phyloP scores from a whole-genome alignment of 169 alveolate genomes.

The Ophryocystis elektroscirrha region DNA sequence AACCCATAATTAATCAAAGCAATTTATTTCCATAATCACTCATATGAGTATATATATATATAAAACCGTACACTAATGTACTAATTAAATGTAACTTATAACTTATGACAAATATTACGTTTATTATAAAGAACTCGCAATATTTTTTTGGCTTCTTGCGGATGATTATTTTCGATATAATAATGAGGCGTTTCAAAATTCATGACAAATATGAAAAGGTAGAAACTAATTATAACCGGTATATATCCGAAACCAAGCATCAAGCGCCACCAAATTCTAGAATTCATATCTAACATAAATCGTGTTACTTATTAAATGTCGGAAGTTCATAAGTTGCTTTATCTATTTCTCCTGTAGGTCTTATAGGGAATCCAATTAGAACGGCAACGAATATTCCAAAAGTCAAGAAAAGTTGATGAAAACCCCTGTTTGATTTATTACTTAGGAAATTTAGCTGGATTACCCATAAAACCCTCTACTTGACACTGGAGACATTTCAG shows the following conservation, averaged over 20 bases:
- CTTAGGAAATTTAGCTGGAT: neutral
- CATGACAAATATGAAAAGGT: conserved; percentile 3
- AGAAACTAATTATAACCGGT: neutral
- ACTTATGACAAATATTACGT: conserved; percentile 4
- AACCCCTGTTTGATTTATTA: neutral
- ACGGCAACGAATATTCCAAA: conserved; percentile 43
- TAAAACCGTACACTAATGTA: too few relatives aligned
- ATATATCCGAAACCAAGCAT: conserved; percentile 11
- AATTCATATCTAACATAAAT: neutral
- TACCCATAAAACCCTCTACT: conserved; percentile 42
- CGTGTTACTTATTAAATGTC: too few relatives aligned
- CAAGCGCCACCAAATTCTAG: conserved; percentile 20
- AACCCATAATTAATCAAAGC: too few relatives aligned
- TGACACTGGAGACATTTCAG: conserved; percentile 42
- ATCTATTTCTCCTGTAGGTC: conserved; percentile 9
- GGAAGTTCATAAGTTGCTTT: too few relatives aligned
- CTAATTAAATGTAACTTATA: too few relatives aligned
- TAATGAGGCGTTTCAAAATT: conserved; percentile 23
- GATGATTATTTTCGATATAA: conserved; percentile 10
- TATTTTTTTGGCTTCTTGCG: conserved; percentile 6
- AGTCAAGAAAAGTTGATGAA: conserved; percentile 41
- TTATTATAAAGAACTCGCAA: conserved; percentile 3
- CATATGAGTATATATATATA: too few relatives aligned
- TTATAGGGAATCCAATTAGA: conserved; percentile 31
- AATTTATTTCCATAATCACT: too few relatives aligned